These are phyloP conservation scores for Trichoderma citrinoviride DNA, from an alignment of 2,329 filamentous ascomycete genomes.

Conservation along the genomic window DNA sequence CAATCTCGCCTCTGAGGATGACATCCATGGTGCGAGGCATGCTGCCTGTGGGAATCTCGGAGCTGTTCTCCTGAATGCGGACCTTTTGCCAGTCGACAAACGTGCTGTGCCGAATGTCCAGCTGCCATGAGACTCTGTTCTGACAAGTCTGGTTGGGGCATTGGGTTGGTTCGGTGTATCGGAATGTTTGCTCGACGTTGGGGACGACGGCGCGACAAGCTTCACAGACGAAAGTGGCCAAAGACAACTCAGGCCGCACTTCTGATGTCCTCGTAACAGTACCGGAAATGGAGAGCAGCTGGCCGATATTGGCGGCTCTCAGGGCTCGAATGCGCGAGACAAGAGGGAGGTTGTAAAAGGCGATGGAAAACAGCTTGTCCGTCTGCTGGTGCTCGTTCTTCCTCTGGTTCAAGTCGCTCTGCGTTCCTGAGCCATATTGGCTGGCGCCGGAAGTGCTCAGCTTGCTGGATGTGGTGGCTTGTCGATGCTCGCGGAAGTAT, in stretches of 20 bases:
- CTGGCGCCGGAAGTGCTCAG: conserved; percentile 66
- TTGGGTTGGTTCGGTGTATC: conserved; percentile 94
- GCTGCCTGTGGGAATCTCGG: conserved; percentile 95
- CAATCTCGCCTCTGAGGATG: conserved; percentile 93
- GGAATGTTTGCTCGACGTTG: conserved; percentile 95
- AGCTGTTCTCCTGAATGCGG: conserved; percentile 95
- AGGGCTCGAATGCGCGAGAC: conserved; percentile 83
- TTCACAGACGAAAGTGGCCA: conserved; percentile 91
- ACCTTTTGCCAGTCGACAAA: conserved; percentile 99
- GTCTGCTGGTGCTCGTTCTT: conserved; percentile 93
- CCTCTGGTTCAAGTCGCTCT: conserved; percentile 67
- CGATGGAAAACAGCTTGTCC: conserved; percentile 90
- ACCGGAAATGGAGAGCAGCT: conserved; percentile 91
- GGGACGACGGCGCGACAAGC: conserved; percentile 79
- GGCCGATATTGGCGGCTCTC: conserved; percentile 85
- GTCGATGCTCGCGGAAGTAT: conserved; percentile 90
- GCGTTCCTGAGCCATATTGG: conserved; percentile 59
- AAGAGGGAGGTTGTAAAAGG: conserved; percentile 88
- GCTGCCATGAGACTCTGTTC: conserved; percentile 88
- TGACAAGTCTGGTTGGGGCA: conserved; percentile 85
- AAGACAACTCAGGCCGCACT: conserved; percentile 86
- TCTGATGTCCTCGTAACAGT: conserved; percentile 97
- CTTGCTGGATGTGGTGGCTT: conserved; percentile 73
- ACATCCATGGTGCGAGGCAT: conserved; percentile 99
- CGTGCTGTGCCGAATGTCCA: conserved; percentile 96